Conservation (phyloP, 495 filamentous ascomycete genomes). For the Penicillium canariense region DNA sequence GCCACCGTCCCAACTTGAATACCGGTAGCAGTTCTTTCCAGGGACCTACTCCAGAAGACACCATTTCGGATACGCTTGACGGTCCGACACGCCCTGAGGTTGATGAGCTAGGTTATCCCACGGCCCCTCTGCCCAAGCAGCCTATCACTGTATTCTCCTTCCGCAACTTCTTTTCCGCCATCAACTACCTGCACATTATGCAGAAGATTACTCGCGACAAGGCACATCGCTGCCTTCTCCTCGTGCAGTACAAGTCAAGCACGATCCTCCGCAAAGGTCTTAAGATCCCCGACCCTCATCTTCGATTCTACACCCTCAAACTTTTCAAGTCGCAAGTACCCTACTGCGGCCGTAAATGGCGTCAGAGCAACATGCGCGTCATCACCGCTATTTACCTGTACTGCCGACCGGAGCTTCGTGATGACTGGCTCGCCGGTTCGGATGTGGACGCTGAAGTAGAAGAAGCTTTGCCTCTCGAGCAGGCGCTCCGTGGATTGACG, state of each 20-base stretch:
- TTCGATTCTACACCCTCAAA: slow-evolving; percentile 93
- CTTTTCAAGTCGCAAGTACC: slow-evolving; percentile 98
- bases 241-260: slow-evolving; percentile 91
- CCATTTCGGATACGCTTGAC: slow-evolving; percentile 33
- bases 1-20: slow-evolving; percentile 41
- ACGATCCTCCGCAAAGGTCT: slow-evolving; percentile 85
- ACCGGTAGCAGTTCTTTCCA: slow-evolving; percentile 24
- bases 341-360: slow-evolving; percentile 97
- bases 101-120: slow-evolving; percentile 82
- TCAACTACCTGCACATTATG: slow-evolving; percentile 92
- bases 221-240: slow-evolving; percentile 85
- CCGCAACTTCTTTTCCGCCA: slow-evolving; percentile 88
- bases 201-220: slow-evolving; percentile 96
- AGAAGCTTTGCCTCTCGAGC: slow-evolving; percentile 84
- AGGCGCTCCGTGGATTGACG: slow-evolving; percentile 79
- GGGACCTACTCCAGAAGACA: slow-evolving; percentile 34
- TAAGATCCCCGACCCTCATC: slow-evolving; percentile 81
- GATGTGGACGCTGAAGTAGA: slow-evolving; percentile 92
- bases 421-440: slow-evolving; percentile 91
- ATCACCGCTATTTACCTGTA: slow-evolving; percentile 96
- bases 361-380: slow-evolving; percentile 96
- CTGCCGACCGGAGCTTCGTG: slow-evolving; percentile 85
- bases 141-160: slow-evolving; percentile 89
- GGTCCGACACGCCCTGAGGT: slow-evolving; percentile 66
- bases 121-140: slow-evolving; percentile 59